Base-by-base conservation (phyloP, 306 rosid species). In the Abrus pulchellus region DNA sequence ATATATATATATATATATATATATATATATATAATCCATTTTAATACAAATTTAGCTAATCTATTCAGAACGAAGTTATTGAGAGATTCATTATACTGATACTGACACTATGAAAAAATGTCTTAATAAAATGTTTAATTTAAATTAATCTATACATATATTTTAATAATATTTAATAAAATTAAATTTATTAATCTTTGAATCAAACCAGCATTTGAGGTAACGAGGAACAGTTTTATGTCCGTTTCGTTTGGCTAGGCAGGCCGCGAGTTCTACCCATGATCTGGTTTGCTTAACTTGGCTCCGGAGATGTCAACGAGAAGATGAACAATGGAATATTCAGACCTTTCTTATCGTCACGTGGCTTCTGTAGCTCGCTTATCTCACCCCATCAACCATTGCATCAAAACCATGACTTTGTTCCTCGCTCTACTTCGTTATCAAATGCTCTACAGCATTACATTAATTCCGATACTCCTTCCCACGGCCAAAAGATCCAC, bases 401-500 rank as follows among this genome's bases (percentile, higher is more conserved):
- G 67, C 72, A 28, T 3, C 76, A 76, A 83, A 69, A 75, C 74
- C 83, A 75, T 50, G 70, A 75, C 80, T 70, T 9, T 62, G 14
- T 82, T 36, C 75, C 86, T 52, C 71, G 12, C 34, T 54, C 90
- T 34, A 32, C 87, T 60, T 28, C 57, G 40, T 33, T 92, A 5
- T 82, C 97, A 74, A 79, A 79, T 30, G 63, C 90, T 64, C 80
- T 95, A 55, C 98, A 93, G 68, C 83, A 74, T 33, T 82, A 84
- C 88, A 95, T 95, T 82, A 86, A 89, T 65, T 95, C 99, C 41
- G 62, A 59, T 0, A 74, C 76, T 50, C 84, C 99, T 76, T 86
- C 85, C 32, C 77, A n/a, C 32, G 99, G 99, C 82, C 96, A 83
- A 85, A 90, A 74, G 81, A 83, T 95, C 57, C 99, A 93, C 80